Percentiles rank a stretch among this genome's conserved stretches.
Evolutionary conservation across 1,139 yeast species (phyloP).

Genomic region (Meyerozyma athensensis): DNA sequence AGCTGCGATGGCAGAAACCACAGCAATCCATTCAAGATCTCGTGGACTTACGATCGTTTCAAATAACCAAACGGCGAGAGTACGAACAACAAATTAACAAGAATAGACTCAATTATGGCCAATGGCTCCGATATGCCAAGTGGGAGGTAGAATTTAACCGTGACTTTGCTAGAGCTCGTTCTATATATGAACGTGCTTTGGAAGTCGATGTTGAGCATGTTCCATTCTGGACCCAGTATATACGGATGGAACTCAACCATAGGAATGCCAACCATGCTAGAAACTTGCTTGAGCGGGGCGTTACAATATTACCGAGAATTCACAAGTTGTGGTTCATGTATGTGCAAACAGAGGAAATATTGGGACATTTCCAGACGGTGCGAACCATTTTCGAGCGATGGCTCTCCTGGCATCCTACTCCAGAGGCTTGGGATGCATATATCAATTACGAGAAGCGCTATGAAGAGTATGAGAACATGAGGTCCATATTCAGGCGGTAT

Average conservation of each 20-base stretch:
- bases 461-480: slow-evolving; percentile 52
- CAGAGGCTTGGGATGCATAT: slow-evolving; percentile 71
- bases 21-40: slow-evolving; percentile 62
- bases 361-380: slow-evolving; percentile 60
- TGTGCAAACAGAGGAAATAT: slow-evolving; percentile 76
- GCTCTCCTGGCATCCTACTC: slow-evolving; percentile 70
- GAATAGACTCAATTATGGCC: slow-evolving; percentile 75
- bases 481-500: slow-evolving; percentile 55
- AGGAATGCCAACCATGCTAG: slow-evolving; percentile 85
- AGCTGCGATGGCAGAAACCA: slow-evolving; percentile 35
- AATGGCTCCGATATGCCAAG: slow-evolving; percentile 89
- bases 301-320: slow-evolving; percentile 66
- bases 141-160: slow-evolving; percentile 77
- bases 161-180: slow-evolving; percentile 71
- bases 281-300: slow-evolving; percentile 76
- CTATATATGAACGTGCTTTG: slow-evolving; percentile 83
- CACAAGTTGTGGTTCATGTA: slow-evolving; percentile 86
- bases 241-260: slow-evolving; percentile 69
- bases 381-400: slow-evolving; percentile 72
- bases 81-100: slow-evolving; percentile 82
- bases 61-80: slow-evolving; percentile 71
- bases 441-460: slow-evolving; percentile 68
- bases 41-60: slow-evolving; percentile 75
- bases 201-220: slow-evolving; percentile 70
- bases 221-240: slow-evolving; percentile 83